These are phyloP conservation scores for Geranomyces michiganensis DNA, from an alignment of 192 early-diverging fungal species.

Conservation along the genomic window DNA sequence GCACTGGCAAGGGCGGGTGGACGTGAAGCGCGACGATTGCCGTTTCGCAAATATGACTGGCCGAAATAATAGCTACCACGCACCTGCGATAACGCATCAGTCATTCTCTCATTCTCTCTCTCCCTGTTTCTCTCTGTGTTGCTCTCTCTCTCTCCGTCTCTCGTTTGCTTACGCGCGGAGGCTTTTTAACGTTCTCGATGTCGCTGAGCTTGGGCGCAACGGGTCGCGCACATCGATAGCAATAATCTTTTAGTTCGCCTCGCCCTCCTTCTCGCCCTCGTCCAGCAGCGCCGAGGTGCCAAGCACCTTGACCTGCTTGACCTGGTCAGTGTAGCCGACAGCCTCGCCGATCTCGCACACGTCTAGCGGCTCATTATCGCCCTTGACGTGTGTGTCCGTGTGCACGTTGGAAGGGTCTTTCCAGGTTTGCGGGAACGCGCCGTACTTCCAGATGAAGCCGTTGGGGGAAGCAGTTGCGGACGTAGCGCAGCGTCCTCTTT, in stretches of 20 bases:
- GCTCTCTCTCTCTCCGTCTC: too few species aligned
- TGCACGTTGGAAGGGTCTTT: conserved; percentile 91
- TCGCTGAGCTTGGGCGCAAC: conserved; percentile 95
- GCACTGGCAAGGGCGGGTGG: too few species aligned
- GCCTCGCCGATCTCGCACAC: conserved; percentile 98
- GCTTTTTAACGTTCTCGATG: conserved; percentile 98
- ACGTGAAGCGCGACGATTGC: too few species aligned
- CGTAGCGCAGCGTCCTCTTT: conserved; percentile 98
- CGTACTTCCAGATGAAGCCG: conserved; percentile 99
- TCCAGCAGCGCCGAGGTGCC: conserved; percentile 98
- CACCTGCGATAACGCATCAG: too few species aligned
- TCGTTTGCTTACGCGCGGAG: conserved; percentile 77
- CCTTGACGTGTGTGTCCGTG: conserved; percentile 92
- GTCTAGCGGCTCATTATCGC: conserved; percentile 98
- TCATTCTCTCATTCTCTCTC: too few species aligned
- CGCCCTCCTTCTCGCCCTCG: conserved; percentile 99
- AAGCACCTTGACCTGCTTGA: conserved; percentile 99
- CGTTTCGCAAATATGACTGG: too few species aligned
- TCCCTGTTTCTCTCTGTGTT: too few species aligned
- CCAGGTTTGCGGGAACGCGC: conserved; percentile 99
- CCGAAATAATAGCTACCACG: too few species aligned
- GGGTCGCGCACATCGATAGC: conserved; percentile 98
- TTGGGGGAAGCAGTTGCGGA: conserved; percentile 99
- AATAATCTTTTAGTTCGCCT: conserved; percentile 99
- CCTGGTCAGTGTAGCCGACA: conserved; percentile 87